Evolutionary conservation across 139 green algal species (phyloP).

Genomic region (Raphidocelis subcapitata): DNA sequence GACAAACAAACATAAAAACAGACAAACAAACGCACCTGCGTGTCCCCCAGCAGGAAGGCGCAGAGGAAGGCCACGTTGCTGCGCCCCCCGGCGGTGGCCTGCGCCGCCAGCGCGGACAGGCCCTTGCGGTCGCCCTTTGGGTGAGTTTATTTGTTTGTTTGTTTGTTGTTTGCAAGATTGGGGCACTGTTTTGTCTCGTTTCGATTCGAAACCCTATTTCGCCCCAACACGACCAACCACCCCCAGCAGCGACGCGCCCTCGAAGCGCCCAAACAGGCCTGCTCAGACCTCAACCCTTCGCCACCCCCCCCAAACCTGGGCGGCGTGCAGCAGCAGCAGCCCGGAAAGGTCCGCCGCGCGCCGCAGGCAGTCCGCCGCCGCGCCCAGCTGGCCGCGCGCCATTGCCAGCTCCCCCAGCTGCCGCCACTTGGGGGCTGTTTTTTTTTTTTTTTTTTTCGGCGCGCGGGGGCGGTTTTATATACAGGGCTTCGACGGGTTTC

Average conservation of each 20-base stretch:
- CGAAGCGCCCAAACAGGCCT: conserved; percentile 2
- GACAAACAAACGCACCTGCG: conserved; percentile 3
- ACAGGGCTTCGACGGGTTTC: too few species aligned
- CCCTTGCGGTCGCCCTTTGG: conserved; percentile 40
- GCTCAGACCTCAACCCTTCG: too few species aligned
- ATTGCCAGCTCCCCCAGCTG: conserved; percentile 75
- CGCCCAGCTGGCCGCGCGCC: conserved; percentile 50
- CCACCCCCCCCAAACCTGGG: conserved; percentile 15
- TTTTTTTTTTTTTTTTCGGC: too few species aligned
- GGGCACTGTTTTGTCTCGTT: too few species aligned
- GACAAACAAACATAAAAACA: background rate
- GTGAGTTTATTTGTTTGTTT: too few species aligned
- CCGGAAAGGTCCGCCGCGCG: conserved; percentile 82
- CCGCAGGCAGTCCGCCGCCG: conserved; percentile 75
- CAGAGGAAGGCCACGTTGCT: conserved; percentile 91
- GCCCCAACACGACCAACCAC: background rate
- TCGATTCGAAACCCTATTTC: background rate
- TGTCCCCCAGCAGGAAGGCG: conserved; percentile 80
- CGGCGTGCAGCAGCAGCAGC: conserved; percentile 84
- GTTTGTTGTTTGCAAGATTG: too few species aligned
- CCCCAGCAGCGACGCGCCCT: conserved; percentile 13
- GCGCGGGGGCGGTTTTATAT: too few species aligned
- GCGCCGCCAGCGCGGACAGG: conserved; percentile 43
- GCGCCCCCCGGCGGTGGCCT: conserved; percentile 57
- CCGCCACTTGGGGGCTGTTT: conserved; percentile 88